phyloP scores from a whole-genome alignment of 345 rosid genomes.

The Rhizophora apiculata region DNA sequence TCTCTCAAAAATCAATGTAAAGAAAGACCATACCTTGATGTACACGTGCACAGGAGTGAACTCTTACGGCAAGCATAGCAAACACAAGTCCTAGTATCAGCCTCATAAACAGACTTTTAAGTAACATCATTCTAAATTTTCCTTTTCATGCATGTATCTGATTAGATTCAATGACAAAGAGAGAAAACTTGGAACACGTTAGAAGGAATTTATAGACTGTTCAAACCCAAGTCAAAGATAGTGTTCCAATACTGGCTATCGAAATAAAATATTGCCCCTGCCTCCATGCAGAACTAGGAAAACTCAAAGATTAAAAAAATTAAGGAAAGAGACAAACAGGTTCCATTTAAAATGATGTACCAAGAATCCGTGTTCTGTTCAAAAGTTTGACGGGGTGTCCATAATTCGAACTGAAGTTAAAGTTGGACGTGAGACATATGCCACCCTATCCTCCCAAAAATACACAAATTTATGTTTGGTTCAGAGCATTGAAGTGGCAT shows the following conservation, averaged over 20 bases:
- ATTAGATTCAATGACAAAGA: slow-evolving; percentile 23
- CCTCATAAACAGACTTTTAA: slow-evolving; percentile 23
- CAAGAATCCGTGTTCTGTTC: slow-evolving; percentile 3
- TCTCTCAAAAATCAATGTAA: background rate
- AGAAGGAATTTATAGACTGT: slow-evolving; percentile 36
- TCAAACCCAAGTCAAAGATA: slow-evolving; percentile 43
- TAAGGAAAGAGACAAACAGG: background rate
- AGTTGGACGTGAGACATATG: too few relatives aligned
- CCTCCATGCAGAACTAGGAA: slow-evolving; percentile 32
- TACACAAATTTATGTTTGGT: background rate
- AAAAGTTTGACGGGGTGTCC: slow-evolving; percentile 22
- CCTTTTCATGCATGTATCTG: background rate
- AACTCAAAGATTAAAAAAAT: slow-evolving; percentile 13
- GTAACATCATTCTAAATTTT: slow-evolving; percentile 25
- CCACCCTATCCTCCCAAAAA: background rate
- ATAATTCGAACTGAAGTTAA: slow-evolving; percentile 1
- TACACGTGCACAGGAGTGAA: slow-evolving; percentile 26
- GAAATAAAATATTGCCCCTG: slow-evolving; percentile 16
- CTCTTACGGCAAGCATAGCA: slow-evolving; percentile 17
- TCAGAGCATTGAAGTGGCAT: background rate
- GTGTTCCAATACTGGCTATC: slow-evolving; percentile 27
- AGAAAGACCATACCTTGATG: slow-evolving; percentile 32
- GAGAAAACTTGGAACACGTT: slow-evolving; percentile 22
- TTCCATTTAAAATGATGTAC: background rate
- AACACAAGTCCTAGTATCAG: slow-evolving; percentile 36